These are phyloP conservation scores for Colletotrichum higginsianum DNA, from an alignment of 2,329 filamentous ascomycete genomes.

Conservation along the genomic window DNA sequence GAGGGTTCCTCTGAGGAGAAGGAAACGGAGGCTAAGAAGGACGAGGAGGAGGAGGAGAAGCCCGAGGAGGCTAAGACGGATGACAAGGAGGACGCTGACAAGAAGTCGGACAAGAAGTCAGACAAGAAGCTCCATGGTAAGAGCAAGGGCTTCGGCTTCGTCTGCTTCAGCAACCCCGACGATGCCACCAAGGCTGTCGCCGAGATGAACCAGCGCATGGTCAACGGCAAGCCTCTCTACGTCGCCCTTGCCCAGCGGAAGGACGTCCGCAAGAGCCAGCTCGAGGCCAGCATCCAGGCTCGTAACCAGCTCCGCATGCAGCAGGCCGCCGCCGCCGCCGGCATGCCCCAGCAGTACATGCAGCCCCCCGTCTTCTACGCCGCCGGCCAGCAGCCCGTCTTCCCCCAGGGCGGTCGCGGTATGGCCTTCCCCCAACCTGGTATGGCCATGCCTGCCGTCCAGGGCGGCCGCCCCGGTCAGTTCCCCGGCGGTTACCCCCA, in stretches of 20 bases:
- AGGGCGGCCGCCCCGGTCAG: constrained; percentile 87
- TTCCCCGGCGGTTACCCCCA: constrained; percentile 88
- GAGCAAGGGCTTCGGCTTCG: constrained; percentile 99
- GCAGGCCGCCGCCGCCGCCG: constrained; percentile 91
- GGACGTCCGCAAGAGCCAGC: constrained; percentile 99
- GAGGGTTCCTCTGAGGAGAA: constrained; percentile 68
- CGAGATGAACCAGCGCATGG: constrained; percentile 99
- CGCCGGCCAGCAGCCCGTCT: constrained; percentile 82
- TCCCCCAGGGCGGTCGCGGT: constrained; percentile 75
- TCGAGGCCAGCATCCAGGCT: constrained; percentile 99
- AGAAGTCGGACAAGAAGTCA: constrained; percentile 72
- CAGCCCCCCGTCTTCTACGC: constrained; percentile 94
- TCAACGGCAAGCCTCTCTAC: constrained; percentile 96
- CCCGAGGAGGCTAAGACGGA: constrained; percentile 62
- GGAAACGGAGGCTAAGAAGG: constrained; percentile 59
- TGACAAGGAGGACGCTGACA: constrained; percentile 67
- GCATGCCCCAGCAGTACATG: constrained; percentile 90
- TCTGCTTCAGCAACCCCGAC: constrained; percentile 99
- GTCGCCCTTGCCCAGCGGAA: constrained; percentile 99
- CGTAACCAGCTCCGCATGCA: constrained; percentile 99
- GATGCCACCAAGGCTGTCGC: constrained; percentile 99
- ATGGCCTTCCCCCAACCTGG: constrained; percentile 77
- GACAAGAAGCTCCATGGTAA: constrained; percentile 83
- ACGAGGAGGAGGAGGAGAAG: constrained; percentile 57
- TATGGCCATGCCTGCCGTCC: constrained; percentile 79